These are phyloP conservation scores for Penicillium robsamsonii DNA, from an alignment of 495 filamentous ascomycete species.

Conservation along the genomic window DNA sequence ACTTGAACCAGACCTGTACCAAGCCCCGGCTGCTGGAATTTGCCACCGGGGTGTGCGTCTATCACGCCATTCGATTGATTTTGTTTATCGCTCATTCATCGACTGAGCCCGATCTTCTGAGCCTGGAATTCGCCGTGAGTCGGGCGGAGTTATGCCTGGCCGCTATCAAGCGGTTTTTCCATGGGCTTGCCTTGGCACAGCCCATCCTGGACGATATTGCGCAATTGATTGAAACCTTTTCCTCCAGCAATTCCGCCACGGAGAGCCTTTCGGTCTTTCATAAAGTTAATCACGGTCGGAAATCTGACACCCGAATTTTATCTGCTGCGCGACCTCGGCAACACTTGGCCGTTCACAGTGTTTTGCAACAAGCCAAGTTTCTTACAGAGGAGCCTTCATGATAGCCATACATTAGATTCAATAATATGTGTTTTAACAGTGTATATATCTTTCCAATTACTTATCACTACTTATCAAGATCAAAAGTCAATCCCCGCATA, in stretches of 20 bases:
- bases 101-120: neutral
- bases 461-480: too few species aligned
- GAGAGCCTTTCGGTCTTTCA: neutral
- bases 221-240: neutral
- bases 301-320: neutral
- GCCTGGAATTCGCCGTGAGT: neutral
- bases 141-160: neutral
- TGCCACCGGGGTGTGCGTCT: neutral
- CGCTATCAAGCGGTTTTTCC: neutral
- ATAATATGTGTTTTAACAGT: too few species aligned
- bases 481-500: too few species aligned
- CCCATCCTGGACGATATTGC: neutral
- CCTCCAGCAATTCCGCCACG: neutral
- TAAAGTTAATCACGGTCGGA: neutral
- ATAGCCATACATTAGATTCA: too few species aligned
- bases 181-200: neutral
- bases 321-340: neutral
- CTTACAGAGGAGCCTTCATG: constrained; percentile 32
- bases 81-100: neutral
- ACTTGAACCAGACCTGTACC: neutral
- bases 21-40: neutral
- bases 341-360: neutral
- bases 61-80: neutral
- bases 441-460: too few species aligned
- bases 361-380: constrained; percentile 13